Percentiles rank a stretch among this genome's conserved stretches.
Conservation (phyloP, 495 filamentous ascomycete genomes). For the Chlorociboria aeruginascens region DNA sequence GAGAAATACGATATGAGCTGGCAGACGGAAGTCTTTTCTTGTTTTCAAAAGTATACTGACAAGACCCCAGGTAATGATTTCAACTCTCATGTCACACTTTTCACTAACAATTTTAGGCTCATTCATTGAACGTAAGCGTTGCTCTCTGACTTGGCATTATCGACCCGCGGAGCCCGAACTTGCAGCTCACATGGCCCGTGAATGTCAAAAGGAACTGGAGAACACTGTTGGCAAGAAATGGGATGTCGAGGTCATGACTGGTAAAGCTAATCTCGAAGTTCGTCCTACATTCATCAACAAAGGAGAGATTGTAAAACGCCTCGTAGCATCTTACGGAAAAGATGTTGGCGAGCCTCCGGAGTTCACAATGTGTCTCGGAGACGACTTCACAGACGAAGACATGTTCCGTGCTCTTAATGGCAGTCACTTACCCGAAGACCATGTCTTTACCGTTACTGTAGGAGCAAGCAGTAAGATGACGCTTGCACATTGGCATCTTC, state of each 20-base stretch:
- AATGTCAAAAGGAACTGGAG: constrained; percentile 68
- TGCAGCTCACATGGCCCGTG: constrained; percentile 58
- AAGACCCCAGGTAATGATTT: constrained; percentile 51
- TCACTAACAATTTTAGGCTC: constrained; percentile 42
- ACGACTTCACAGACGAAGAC: constrained; percentile 98
- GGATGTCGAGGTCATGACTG: constrained; percentile 89
- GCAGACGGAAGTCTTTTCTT: constrained; percentile 66
- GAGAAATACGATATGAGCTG: constrained; percentile 78
- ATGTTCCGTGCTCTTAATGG: constrained; percentile 56
- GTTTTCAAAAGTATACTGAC: constrained; percentile 78
- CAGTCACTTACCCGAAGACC: constrained; percentile 39
- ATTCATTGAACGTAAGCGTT: constrained; percentile 84
- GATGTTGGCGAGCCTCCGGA: constrained; percentile 40
- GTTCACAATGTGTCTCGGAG: constrained; percentile 81
- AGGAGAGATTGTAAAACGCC: constrained; percentile 73
- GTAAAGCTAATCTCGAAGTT: constrained; percentile 95
- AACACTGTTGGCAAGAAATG: constrained; percentile 59
- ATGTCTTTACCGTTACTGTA: constrained; percentile 79
- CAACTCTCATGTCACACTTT: background rate
- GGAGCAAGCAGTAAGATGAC: constrained; percentile 81
- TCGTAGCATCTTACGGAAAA: constrained; percentile 54
- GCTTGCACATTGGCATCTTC: constrained; percentile 71
- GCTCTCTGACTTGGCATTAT: constrained; percentile 95
- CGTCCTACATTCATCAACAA: constrained; percentile 94
- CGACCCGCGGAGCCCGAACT: constrained; percentile 78